A percentile compares a stretch with the other conserved stretches of the same genome.
These are phyloP conservation scores for Barnettozyma sp. DNA, from an alignment of 805 yeast species.

Conservation along the genomic window DNA sequence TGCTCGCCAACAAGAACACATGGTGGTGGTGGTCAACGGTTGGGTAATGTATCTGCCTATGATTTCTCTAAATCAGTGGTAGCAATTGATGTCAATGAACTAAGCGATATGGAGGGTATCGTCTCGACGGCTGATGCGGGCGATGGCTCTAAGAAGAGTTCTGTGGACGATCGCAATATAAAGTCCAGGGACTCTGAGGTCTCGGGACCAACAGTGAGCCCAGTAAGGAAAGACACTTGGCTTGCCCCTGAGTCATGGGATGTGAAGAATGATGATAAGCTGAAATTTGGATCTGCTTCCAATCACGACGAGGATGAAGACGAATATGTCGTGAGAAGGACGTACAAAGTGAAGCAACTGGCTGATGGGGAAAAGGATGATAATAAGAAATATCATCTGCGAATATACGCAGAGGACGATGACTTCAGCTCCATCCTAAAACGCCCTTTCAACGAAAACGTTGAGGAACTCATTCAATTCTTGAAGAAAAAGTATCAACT, in stretches of 20 bases:
- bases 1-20: not conserved
- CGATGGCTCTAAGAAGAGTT: not conserved
- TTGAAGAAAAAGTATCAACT: constrained; percentile 72
- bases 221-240: constrained; percentile 32
- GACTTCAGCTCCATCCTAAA: constrained; percentile 76
- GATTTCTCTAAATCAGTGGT: constrained; percentile 33
- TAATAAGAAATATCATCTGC: constrained; percentile 40
- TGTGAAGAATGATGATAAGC: constrained; percentile 33
- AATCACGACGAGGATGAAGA: constrained; percentile 28
- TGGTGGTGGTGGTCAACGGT: constrained; percentile 6
- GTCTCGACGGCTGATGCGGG: constrained; percentile 18
- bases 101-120: constrained; percentile 47
- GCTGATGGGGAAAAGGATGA: constrained; percentile 24
- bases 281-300: constrained; percentile 10
- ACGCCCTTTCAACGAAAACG: constrained; percentile 71
- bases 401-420: constrained; percentile 78
- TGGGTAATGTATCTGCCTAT: constrained; percentile 6
- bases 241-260: constrained; percentile 59
- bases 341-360: constrained; percentile 28
- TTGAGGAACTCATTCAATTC: constrained; percentile 61
- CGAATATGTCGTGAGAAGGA: constrained; percentile 30
- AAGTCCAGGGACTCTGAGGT: not conserved
- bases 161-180: not conserved
- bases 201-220: not conserved
- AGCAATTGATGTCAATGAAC: constrained; percentile 29